Evolutionary conservation across 2,329 filamentous ascomycete species (phyloP).

Genomic region (Colletotrichum gigasporum): DNA sequence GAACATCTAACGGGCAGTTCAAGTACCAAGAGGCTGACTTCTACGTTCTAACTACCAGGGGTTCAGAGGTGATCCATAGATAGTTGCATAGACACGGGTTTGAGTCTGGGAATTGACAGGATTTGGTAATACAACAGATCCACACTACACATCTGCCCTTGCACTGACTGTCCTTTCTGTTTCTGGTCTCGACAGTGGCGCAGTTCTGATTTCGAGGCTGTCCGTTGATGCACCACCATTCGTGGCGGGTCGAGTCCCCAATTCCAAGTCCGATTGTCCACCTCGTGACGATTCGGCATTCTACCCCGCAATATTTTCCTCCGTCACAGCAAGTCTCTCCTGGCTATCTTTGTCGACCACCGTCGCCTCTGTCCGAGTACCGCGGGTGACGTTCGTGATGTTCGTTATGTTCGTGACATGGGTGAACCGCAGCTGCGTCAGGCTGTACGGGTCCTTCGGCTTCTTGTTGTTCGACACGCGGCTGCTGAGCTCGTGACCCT

Average conservation of each 20-base stretch:
- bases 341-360: not conserved
- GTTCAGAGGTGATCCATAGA: too few species aligned
- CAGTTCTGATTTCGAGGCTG: not conserved
- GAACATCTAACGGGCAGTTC: not conserved
- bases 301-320: not conserved
- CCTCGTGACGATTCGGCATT: not conserved
- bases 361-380: not conserved
- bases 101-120: too few species aligned
- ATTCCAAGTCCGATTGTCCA: not conserved
- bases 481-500: conserved; percentile 26
- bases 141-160: not conserved
- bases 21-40: too few species aligned
- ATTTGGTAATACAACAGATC: too few species aligned
- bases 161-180: not conserved
- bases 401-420: not conserved
- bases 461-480: conserved; percentile 23
- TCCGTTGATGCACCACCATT: not conserved
- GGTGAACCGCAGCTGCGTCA: conserved; percentile 33
- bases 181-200: not conserved
- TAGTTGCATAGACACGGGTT: too few species aligned
- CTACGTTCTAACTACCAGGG: too few species aligned
- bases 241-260: too few species aligned
- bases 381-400: not conserved
- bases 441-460: conserved; percentile 33
- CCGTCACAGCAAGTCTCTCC: not conserved